Percentiles rank a stretch among this genome's conserved stretches.
phyloP scores from a whole-genome alignment of 2,329 filamentous ascomycete species.

The Bipolaris victoriae region DNA sequence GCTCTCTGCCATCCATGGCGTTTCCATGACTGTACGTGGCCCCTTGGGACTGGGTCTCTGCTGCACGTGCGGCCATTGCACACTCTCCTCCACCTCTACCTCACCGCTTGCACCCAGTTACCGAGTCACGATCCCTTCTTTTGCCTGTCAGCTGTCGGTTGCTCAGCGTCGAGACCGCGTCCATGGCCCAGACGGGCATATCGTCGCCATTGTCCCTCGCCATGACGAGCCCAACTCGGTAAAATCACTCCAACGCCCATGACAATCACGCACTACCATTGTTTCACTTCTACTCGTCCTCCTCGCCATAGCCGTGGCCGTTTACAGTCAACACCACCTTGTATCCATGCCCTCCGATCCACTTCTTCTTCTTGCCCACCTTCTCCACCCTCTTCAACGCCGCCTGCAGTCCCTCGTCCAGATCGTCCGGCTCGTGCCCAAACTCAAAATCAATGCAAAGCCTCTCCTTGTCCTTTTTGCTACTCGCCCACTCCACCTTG shows the following conservation, averaged over 20 bases:
- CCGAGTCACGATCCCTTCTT: constrained; percentile 32
- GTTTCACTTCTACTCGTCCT: constrained; percentile 12
- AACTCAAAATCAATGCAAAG: constrained; percentile 40
- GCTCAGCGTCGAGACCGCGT: constrained; percentile 4
- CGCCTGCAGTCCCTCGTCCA: constrained; percentile 42
- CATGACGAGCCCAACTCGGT: not conserved
- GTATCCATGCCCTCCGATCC: constrained; percentile 39
- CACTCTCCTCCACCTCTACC: constrained; percentile 5
- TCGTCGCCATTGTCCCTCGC: not conserved
- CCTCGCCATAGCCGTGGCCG: constrained; percentile 29
- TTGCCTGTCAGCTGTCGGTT: constrained; percentile 7
- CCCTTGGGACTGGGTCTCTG: constrained; percentile 28
- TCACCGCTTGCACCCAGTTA: constrained; percentile 37
- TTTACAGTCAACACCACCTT: constrained; percentile 40
- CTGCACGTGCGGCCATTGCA: constrained; percentile 33
- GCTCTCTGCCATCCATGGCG: constrained; percentile 8
- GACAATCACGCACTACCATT: not conserved
- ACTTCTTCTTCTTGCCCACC: constrained; percentile 51
- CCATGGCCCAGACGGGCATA: constrained; percentile 7
- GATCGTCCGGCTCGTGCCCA: constrained; percentile 30
- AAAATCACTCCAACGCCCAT: not conserved
- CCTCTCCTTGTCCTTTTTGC: constrained; percentile 39
- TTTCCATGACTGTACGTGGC: constrained; percentile 37
- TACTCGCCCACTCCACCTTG: constrained; percentile 30
- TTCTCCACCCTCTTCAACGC: constrained; percentile 44